A percentile compares a stretch with the other conserved stretches of the same genome.
These are phyloP conservation scores for Fagopyrum homotropicum DNA, from an alignment of 148 eudicot species.

Conservation along the genomic window DNA sequence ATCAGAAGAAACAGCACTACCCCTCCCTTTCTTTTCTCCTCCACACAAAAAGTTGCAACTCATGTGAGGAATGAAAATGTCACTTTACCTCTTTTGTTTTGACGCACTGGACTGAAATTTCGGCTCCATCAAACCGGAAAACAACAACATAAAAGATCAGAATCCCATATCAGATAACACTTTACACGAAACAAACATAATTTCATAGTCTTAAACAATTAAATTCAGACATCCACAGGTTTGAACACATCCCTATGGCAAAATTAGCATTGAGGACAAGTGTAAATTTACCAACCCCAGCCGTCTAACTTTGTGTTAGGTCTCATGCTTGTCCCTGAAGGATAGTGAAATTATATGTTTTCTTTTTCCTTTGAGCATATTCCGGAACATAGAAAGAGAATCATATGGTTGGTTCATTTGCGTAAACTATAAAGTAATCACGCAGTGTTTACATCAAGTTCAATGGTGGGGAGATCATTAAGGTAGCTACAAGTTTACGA, in stretches of 20 bases:
- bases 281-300: not conserved
- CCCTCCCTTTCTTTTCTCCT: not conserved
- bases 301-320: not conserved
- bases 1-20: not conserved
- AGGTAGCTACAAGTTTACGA: not conserved
- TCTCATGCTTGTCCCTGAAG: not conserved
- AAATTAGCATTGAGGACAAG: not conserved
- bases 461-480: not conserved
- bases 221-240: not conserved
- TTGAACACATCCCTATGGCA: not conserved
- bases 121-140: slow-evolving; percentile 24
- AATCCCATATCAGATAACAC: not conserved
- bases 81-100: slow-evolving; percentile 63
- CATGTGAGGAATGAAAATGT: not conserved
- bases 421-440: not conserved
- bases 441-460: not conserved
- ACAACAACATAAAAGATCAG: slow-evolving; percentile 11
- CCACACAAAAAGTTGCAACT: not conserved
- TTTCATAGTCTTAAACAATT: not conserved
- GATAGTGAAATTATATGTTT: not conserved
- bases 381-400: not conserved
- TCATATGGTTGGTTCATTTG: not conserved
- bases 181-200: not conserved
- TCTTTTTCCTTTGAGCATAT: not conserved
- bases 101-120: slow-evolving; percentile 69